Evolutionary conservation across 352 stramenopile species (phyloP).

Genomic region (Phytopythium cucurbitacearum): DNA sequence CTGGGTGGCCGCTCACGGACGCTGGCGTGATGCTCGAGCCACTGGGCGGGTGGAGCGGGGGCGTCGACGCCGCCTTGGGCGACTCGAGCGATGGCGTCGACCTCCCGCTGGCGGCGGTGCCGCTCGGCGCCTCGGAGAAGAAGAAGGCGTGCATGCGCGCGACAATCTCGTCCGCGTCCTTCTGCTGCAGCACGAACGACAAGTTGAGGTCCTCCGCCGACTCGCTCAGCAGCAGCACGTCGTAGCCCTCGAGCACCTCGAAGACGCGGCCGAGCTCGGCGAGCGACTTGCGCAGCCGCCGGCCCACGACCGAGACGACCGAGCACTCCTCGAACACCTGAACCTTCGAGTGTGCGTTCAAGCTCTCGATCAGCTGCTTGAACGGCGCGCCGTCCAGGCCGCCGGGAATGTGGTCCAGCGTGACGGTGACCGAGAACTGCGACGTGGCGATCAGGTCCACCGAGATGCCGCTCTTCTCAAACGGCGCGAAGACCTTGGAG

Average conservation of each 20-base stretch:
- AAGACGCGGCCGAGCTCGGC: slow-evolving; percentile 83
- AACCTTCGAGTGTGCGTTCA: slow-evolving; percentile 73
- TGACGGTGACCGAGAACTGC: slow-evolving; percentile 87
- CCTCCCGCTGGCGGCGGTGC: neutral
- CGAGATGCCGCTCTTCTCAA: slow-evolving; percentile 81
- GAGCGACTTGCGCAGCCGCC: slow-evolving; percentile 73
- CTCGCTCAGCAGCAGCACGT: slow-evolving; percentile 81
- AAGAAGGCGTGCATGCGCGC: slow-evolving; percentile 78
- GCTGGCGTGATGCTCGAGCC: neutral
- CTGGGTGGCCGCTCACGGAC: too few species aligned
- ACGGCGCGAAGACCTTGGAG: slow-evolving; percentile 84
- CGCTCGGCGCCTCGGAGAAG: slow-evolving; percentile 31
- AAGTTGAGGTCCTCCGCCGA: slow-evolving; percentile 89
- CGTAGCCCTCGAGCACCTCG: slow-evolving; percentile 77
- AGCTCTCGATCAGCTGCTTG: slow-evolving; percentile 48
- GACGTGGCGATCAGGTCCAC: slow-evolving; percentile 88
- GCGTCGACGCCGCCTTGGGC: neutral
- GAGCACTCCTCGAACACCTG: slow-evolving; percentile 77
- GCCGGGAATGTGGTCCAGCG: slow-evolving; percentile 83
- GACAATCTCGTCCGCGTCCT: slow-evolving; percentile 73
- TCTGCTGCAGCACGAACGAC: slow-evolving; percentile 85
- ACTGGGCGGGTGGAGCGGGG: neutral
- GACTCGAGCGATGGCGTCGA: neutral
- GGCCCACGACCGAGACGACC: slow-evolving; percentile 85
- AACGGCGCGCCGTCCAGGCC: slow-evolving; percentile 69